These are phyloP conservation scores for Pneumocystis sp. DNA, from an alignment of 1,139 yeast species.

Conservation along the genomic window DNA sequence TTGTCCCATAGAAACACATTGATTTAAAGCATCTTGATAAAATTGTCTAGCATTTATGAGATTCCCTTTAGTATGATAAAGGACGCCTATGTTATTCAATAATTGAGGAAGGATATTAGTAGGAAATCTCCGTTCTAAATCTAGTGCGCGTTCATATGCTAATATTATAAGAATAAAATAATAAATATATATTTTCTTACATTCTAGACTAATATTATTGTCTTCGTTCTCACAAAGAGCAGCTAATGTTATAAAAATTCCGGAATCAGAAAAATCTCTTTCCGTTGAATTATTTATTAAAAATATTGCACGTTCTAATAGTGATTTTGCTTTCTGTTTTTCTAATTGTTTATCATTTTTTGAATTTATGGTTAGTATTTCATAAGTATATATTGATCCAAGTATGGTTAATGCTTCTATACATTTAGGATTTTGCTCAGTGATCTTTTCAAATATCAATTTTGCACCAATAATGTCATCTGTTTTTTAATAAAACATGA, in stretches of 20 bases:
- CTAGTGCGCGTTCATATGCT: constrained; percentile 48
- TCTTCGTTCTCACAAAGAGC: constrained; percentile 42
- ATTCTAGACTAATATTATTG: constrained; percentile 28
- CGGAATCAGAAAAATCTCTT: constrained; percentile 26
- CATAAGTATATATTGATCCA: constrained; percentile 50
- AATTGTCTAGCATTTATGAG: constrained; percentile 35
- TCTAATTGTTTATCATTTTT: constrained; percentile 12
- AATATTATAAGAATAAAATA: constrained; percentile 24
- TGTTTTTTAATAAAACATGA: neutral
- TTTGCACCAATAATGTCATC: constrained; percentile 71
- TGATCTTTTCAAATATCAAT: constrained; percentile 63
- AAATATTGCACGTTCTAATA: constrained; percentile 58
- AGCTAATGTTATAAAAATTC: constrained; percentile 15
- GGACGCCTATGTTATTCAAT: constrained; percentile 73
- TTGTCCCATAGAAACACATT: constrained; percentile 24
- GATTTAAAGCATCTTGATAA: constrained; percentile 38
- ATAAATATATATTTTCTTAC: neutral
- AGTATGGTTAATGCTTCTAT: constrained; percentile 62
- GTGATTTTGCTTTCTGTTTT: constrained; percentile 19
- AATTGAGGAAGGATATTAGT: constrained; percentile 48
- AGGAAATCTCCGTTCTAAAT: constrained; percentile 23
- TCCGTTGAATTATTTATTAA: constrained; percentile 37
- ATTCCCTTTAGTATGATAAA: constrained; percentile 55
- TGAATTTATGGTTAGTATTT: constrained; percentile 22
- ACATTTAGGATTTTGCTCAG: constrained; percentile 51